Evolutionary conservation across 768 basidiomycete genomes (phyloP), one percentile per base, ranked within the genome.

Genomic region (Suillus brevipes): DNA sequence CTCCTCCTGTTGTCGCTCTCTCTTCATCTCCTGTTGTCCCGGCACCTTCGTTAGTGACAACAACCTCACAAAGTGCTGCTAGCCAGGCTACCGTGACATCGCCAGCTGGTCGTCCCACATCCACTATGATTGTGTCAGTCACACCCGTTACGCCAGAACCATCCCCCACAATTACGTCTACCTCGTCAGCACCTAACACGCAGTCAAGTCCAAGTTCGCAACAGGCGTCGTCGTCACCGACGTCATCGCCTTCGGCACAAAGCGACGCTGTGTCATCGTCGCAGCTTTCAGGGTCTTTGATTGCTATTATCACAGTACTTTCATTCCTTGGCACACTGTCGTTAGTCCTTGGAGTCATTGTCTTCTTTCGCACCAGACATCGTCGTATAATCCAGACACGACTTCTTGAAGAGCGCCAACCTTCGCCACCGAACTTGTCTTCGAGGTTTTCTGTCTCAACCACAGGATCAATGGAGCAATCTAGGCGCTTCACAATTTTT

Each of bases 271-370:
- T 23, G 50, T 64, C 56, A 34, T 58, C 66, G 16, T 52, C 61
- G 47, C 38, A 65, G 13, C 40, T 58, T 36, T 37, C 64, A 40
- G 64, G 42, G 20, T 62, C 65, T 23, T 58, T 72, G 12, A 68
- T 73, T 40, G 68, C 66, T 25, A 67, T 71, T 56, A 67, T 71
- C 47, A 56, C 60, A 18, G 52, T 67, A 4, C 34, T 66, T 18
- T 69, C 69, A 43, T 53, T 69, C 34, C 56, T 73, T 28, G 69
- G 42, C 25, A 34, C 68, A 10, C 12, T 69, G 12, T 70, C 72
- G 34, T 62, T 73, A 43, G 58, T 64, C 9, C 23, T 70, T 13
- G 72, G 69, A 25, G 14, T 62, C 2, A 63, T 67, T 23, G 28
- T 71, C 43, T 74, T 65, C 45, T 34, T 55, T n/a, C 67, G 72